A percentile compares a stretch with the other conserved stretches of the same genome.
Evolutionary conservation across 768 basidiomycete genomes (phyloP).

Genomic region (Termitomyces sp.): DNA sequence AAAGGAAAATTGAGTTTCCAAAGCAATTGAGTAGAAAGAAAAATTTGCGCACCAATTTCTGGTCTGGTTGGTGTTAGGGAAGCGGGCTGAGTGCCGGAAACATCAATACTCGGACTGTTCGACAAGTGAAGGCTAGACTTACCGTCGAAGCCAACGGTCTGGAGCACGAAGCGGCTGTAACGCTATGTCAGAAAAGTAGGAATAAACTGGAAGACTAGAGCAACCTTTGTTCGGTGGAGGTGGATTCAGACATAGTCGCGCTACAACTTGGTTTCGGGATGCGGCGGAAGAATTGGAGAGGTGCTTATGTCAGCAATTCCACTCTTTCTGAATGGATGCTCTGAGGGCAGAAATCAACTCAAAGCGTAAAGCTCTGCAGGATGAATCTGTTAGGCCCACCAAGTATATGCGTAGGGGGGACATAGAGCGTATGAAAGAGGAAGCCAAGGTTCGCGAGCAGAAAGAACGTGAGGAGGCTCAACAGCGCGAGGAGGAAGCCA

Average conservation of each 20-base stretch:
- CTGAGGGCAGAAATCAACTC: constrained; percentile 84
- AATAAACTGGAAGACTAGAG: neutral
- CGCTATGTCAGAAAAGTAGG: constrained; percentile 14
- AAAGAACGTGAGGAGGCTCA: constrained; percentile 15
- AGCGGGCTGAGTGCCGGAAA: constrained; percentile 54
- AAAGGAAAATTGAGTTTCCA: constrained; percentile 5
- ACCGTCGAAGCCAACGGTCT: constrained; percentile 96
- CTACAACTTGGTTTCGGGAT: constrained; percentile 29
- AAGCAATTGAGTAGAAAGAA: neutral
- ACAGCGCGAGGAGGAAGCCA: constrained; percentile 19
- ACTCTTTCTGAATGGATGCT: constrained; percentile 62
- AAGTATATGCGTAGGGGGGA: constrained; percentile 94
- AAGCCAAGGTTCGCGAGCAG: constrained; percentile 31
- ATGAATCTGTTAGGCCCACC: constrained; percentile 45
- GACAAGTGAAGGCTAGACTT: constrained; percentile 16
- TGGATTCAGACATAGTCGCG: constrained; percentile 53
- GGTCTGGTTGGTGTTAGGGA: constrained; percentile 92
- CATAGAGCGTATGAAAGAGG: constrained; percentile 64
- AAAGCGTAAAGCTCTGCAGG: constrained; percentile 74
- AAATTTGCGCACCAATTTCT: constrained; percentile 64
- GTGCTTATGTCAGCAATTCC: constrained; percentile 31
- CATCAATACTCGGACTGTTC: neutral
- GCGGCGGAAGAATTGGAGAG: constrained; percentile 28
- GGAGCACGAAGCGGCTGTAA: constrained; percentile 76
- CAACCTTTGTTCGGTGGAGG: constrained; percentile 28